Evolutionary conservation across 2,329 filamentous ascomycete genomes (phyloP), one percentile per base, ranked within the genome.

Genomic region (Talaromyces sp.): DNA sequence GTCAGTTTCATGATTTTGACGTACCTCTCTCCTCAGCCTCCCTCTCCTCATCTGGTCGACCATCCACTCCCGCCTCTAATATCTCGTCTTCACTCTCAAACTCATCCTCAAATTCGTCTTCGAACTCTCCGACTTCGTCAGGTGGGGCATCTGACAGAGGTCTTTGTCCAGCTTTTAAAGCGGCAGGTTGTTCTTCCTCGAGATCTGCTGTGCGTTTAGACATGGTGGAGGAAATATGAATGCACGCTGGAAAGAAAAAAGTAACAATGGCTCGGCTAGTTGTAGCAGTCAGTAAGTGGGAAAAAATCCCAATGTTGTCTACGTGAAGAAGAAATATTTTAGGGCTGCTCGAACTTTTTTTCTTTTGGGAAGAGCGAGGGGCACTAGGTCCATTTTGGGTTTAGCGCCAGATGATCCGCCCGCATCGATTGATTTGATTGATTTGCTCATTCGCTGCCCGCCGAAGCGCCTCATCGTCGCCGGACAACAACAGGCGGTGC

Each of bases 71-170:
- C 4, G 95, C 94, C 80, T 98, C 94, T 67, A 97, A 81, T 61
- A 98, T 91, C 78, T 98, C 93, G 77, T 97, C 93, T 72, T 90
- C 89, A 71, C 88, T 96, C 83, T 97, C 93, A 71, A 94, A 97
- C 75, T 98, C 94, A 80, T 97, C 95, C 75, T 97, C 95, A 69
- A 96, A 98, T 70, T 98, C 91, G 70, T 86, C 85, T 72, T 91
- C 87, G 61, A 91, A 84, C 66, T 90, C 90, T 68, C 85, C 83
- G 67, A 80, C 82, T 64, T 87, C 85, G 68, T 84, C 79, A 69
- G 83, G 77, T 75, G 79, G 80, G 69, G 75, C 75, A 62, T 81
- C 77, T 60, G 77, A 74, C 68, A 86, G 78, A 67, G 86, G 87
- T 37, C 87, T 81, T 67, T 86, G 85, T 66, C 87, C 87, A 67